Base-by-base conservation (phyloP, 306 rosid genomes). In the Leucaena leucocephala region DNA sequence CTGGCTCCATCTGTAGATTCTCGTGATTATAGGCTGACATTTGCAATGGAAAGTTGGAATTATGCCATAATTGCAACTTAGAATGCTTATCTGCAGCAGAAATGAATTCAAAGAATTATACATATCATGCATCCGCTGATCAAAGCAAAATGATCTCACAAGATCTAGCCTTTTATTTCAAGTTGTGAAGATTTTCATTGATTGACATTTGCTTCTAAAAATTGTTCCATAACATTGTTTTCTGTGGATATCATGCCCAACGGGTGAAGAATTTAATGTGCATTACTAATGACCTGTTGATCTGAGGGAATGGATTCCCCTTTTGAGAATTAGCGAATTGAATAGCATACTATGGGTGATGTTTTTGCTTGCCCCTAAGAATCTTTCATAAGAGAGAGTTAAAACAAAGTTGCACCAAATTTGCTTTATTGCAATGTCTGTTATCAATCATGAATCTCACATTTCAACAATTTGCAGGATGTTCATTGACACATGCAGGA, bases 401-500 rank as follows among this genome's bases (percentile, higher is more conserved):
- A 27, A 27, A 27, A 27, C 27, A 27, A 27, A 27, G 77, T 65
- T 66, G 80, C 59, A 43, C 33, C 7, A 5, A 8, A 3, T 55
- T 59, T 9, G 48, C 63, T 50, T 64, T 2, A 14, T 34, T 54
- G 21, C 34, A 22, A 44, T 46, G 19, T 21, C 58, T 57, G 48
- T 46, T 9, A 76, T 78, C n/a, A 27, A 49, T 55, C 62, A 69
- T 71, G 33, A 58, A 58, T 66, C 63, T 80, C 42, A 80, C 78
- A 72, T 80, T 59, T 76, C 61, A 7, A 66, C 62, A 43, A 68
- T 49, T 68, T 70, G 84, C 90, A 93, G 97, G 88, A 90, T 93
- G 97, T 93, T 93, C 80, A 93, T 76, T 21, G 87, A 85, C 65
- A 85, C 96, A 49, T 93, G 97, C 88, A 88, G 83, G 83, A 90